phyloP scores from a whole-genome alignment of 2,329 filamentous ascomycete genomes.

The Calonectria multiphialidica region DNA sequence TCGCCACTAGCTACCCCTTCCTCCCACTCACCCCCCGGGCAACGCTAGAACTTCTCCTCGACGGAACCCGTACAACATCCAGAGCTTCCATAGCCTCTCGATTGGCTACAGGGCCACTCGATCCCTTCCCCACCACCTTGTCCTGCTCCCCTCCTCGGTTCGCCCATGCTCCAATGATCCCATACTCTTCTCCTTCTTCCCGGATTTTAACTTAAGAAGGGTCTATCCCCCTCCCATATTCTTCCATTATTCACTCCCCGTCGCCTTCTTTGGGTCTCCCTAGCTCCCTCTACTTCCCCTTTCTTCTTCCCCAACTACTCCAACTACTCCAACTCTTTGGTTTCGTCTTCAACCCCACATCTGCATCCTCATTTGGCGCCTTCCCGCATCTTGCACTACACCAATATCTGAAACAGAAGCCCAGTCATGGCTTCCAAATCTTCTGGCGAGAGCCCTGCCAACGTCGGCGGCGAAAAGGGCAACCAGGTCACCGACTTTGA shows the following conservation, averaged over 20 bases:
- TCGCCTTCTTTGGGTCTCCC: conserved; percentile 32
- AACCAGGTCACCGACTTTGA: conserved; percentile 34
- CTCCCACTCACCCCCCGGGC: conserved; percentile 9
- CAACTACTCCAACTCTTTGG: conserved; percentile 2
- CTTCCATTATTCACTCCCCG: conserved; percentile 5
- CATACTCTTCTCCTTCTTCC: conserved; percentile 16
- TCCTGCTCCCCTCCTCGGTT: conserved; percentile 20
- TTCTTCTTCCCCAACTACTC: background rate
- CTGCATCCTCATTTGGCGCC: background rate
- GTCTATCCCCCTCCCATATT: conserved; percentile 24
- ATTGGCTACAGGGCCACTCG: background rate
- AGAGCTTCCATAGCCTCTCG: conserved; percentile 20
- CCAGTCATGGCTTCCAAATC: conserved; percentile 36
- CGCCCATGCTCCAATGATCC: conserved; percentile 22
- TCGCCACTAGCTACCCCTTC: background rate
- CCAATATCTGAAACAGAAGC: conserved; percentile 14
- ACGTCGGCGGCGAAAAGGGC: conserved; percentile 39
- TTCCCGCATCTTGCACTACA: background rate
- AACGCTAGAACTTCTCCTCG: conserved; percentile 24
- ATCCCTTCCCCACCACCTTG: conserved; percentile 4
- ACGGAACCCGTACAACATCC: conserved; percentile 24
- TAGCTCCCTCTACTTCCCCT: conserved; percentile 29
- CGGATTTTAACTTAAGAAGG: conserved; percentile 36
- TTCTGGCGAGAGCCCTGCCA: conserved; percentile 34
- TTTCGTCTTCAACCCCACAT: conserved; percentile 2